Conservation (phyloP, 257 asterid genomes). For the Linderniella brevidens region DNA sequence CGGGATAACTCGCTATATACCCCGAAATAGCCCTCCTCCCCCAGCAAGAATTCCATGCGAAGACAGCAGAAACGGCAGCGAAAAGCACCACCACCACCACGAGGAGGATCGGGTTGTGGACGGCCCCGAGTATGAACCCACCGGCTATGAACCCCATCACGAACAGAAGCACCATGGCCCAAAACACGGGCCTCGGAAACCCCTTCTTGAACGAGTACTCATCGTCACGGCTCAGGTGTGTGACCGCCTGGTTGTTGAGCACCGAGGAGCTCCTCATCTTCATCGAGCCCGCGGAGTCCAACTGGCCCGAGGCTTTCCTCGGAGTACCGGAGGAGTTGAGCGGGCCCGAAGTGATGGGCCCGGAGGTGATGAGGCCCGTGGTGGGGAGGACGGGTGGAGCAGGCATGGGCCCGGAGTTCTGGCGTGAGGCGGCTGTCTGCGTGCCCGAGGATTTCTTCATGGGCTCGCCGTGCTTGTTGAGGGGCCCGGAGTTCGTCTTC, state of each 20-base stretch:
- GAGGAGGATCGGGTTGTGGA: conserved; percentile 46
- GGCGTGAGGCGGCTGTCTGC: conserved; percentile 52
- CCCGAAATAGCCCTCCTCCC: conserved; percentile 54
- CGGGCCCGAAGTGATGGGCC: conserved; percentile 52
- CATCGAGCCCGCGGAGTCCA: conserved; percentile 43
- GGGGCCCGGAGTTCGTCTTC: conserved; percentile 57
- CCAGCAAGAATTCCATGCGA: conserved; percentile 50
- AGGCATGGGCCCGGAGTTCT: conserved; percentile 49
- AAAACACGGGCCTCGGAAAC: conserved; percentile 40
- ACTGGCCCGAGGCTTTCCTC: conserved; percentile 42
- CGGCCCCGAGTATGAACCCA: conserved; percentile 57
- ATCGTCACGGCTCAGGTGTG: conserved; percentile 39
- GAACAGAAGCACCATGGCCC: conserved; percentile 52
- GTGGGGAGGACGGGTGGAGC: conserved; percentile 53
- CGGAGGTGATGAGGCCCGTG: conserved; percentile 59
- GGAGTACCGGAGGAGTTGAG: conserved; percentile 52
- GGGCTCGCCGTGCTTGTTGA: conserved; percentile 57
- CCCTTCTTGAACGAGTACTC: conserved; percentile 48
- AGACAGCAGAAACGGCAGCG: conserved; percentile 38
- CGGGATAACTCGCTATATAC: conserved; percentile 31
- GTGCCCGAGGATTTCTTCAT: conserved; percentile 55
- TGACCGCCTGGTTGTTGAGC: conserved; percentile 41
- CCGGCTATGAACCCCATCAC: conserved; percentile 69
- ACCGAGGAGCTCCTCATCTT: conserved; percentile 28
- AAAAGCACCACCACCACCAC: conserved; percentile 40